Evolutionary conservation across 768 basidiomycete genomes (phyloP), one percentile per base, ranked within the genome.

Genomic region (Exidia glandulosa): DNA sequence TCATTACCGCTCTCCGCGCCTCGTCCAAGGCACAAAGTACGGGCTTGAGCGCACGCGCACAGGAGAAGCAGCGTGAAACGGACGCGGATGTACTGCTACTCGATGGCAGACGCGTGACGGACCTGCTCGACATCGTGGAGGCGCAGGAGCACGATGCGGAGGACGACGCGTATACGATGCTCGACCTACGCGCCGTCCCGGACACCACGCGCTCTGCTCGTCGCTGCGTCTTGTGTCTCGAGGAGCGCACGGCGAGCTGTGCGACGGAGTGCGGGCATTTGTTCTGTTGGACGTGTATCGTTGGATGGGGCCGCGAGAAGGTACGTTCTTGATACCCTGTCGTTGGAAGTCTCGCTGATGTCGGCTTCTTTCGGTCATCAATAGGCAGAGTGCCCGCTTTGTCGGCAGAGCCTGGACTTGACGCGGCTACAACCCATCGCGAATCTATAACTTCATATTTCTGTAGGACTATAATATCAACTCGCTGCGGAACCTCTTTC

Each of bases 211-310:
- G 87, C 58, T 81, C 79, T 12, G 76, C 81, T 9, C 76, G 90
- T 67, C 85, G 78, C 62, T 94, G 91, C 63, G 90, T 90, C 3
- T 76, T 94, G 30, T 94, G 91, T 66, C 72, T 94, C 57, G 91
- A 93, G 65, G 88, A 91, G 69, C 79, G 91, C 65, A 90, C 87
- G 0, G 81, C 85, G 60, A 90, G 83, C 64, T 86, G 85, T 67
- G 82, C 86, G 31, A 94, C 91, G 0, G 91, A 93, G 69, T 94
- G 91, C 64, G 91, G 91, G 0, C 91, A 94, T 70, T 67, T 94
- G 52, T 94, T 93, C 68, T 92, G 90, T 65, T 94, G 91, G 91
- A 83, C 78, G 64, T 94, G 91, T 66, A 89, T 94, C 41, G 83
- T 88, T 48, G 88, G 85, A 10, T 94, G 91, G 91, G 90, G 87